These are phyloP conservation scores for Kazachstania martiniae DNA, from an alignment of 805 yeast species.

Conservation along the genomic window DNA sequence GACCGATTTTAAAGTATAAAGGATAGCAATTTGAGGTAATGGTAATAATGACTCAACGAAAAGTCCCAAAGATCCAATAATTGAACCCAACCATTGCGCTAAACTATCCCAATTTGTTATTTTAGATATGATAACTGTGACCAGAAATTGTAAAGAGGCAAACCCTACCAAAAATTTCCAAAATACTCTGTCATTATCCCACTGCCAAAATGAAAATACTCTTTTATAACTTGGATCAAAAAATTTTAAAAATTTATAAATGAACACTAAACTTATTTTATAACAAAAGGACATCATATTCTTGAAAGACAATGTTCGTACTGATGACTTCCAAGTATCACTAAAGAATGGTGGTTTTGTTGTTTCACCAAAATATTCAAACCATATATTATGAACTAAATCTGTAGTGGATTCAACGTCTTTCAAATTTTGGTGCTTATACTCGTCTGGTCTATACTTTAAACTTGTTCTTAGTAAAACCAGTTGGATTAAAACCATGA, in stretches of 20 bases:
- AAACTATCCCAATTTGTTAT: slow-evolving; percentile 35
- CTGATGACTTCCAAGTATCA: slow-evolving; percentile 22
- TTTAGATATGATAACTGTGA: slow-evolving; percentile 24
- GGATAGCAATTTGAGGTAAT: slow-evolving; percentile 64
- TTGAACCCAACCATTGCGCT: slow-evolving; percentile 39
- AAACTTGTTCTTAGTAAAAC: slow-evolving; percentile 55
- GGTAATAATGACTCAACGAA: slow-evolving; percentile 66
- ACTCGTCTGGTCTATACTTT: slow-evolving; percentile 40
- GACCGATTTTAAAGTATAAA: slow-evolving; percentile 53
- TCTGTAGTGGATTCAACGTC: slow-evolving; percentile 25
- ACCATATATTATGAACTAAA: slow-evolving; percentile 25
- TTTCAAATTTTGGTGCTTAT: slow-evolving; percentile 30
- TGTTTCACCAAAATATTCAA: slow-evolving; percentile 20
- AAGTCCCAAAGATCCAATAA: slow-evolving; percentile 53
- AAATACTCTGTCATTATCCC: slow-evolving; percentile 49
- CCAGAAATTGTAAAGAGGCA: slow-evolving; percentile 28
- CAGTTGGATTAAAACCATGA: slow-evolving; percentile 77
- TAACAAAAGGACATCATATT: slow-evolving; percentile 14
- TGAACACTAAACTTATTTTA: slow-evolving; percentile 18
- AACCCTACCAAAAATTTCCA: slow-evolving; percentile 54
- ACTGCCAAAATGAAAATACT: slow-evolving; percentile 74
- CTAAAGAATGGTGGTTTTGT: slow-evolving; percentile 12
- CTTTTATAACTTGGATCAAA: slow-evolving; percentile 64
- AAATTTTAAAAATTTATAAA: slow-evolving; percentile 38
- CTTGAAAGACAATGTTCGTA: slow-evolving; percentile 14